phyloP scores from a whole-genome alignment of 768 basidiomycete species.

The Russula earlei region DNA sequence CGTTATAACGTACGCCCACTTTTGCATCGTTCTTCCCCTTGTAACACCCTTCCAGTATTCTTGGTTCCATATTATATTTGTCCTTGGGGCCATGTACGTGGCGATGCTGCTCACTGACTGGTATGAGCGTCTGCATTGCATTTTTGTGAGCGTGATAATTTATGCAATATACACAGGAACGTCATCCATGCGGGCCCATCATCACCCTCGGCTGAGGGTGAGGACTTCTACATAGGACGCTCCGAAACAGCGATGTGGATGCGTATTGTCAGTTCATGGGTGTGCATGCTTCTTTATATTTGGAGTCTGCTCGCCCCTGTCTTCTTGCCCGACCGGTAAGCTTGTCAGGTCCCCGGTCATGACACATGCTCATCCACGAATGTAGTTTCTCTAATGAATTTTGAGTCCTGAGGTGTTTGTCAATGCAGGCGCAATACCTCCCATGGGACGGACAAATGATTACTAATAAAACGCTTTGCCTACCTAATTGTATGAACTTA shows the following conservation, averaged over 20 bases:
- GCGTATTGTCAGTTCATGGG: constrained; percentile 92
- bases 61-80: constrained; percentile 98
- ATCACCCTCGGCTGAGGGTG: constrained; percentile 41
- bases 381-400: constrained; percentile 3
- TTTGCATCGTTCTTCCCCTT: background rate
- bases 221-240: constrained; percentile 85
- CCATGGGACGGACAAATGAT: background rate
- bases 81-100: constrained; percentile 95
- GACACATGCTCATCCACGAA: background rate
- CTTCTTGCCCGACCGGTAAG: constrained; percentile 83
- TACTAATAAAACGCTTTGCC: no score
- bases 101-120: constrained; percentile 96
- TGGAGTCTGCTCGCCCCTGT: constrained; percentile 88
- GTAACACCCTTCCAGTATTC: constrained; percentile 57
- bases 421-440: background rate
- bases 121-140: constrained; percentile 40
- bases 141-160: background rate
- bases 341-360: background rate
- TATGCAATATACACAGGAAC: constrained; percentile 43
- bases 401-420: background rate
- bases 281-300: constrained; percentile 75
- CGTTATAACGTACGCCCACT: constrained; percentile 76
- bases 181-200: constrained; percentile 42
- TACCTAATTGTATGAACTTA: no score
- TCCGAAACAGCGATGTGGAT: constrained; percentile 99